Percentiles rank a stretch among this genome's conserved stretches.
Conservation (phyloP, 352 stramenopile species). For the Globisporangium paddicum region DNA sequence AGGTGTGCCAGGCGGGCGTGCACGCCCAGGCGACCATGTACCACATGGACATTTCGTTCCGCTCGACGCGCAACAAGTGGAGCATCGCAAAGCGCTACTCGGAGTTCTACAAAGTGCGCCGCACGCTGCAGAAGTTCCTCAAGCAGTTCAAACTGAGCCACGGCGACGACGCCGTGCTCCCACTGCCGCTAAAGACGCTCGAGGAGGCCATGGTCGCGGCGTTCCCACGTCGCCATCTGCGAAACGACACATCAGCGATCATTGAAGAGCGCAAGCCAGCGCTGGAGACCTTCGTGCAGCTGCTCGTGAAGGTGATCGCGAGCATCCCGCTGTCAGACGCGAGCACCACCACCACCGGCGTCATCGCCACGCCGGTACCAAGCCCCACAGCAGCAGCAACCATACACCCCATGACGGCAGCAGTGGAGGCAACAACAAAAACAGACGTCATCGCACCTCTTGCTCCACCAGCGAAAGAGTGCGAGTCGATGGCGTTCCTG, state of each 20-base stretch:
- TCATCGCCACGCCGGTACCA: constrained; percentile 2
- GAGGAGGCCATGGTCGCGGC: constrained; percentile 40
- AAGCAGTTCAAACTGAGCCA: constrained; percentile 52
- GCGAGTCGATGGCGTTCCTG: constrained; percentile 45
- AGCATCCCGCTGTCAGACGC: constrained; percentile 56
- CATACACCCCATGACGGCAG: neutral
- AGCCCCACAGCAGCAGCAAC: constrained; percentile 6
- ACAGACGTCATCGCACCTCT: neutral
- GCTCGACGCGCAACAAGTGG: constrained; percentile 82
- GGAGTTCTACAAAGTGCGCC: constrained; percentile 73
- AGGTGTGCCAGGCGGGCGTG: constrained; percentile 46
- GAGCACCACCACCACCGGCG: constrained; percentile 5
- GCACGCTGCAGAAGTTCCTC: constrained; percentile 55
- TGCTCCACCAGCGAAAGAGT: constrained; percentile 9
- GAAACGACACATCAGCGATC: constrained; percentile 64
- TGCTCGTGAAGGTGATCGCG: constrained; percentile 77
- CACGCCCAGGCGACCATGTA: constrained; percentile 74
- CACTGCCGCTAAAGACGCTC: constrained; percentile 40
- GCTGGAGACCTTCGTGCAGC: constrained; percentile 76
- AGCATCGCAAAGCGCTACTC: constrained; percentile 85
- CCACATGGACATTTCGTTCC: constrained; percentile 86
- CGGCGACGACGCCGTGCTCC: constrained; percentile 3
- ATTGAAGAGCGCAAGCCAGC: constrained; percentile 62
- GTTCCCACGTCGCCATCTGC: constrained; percentile 75
- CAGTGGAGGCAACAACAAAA: neutral